These are phyloP conservation scores for Alternaria sp. DNA, from an alignment of 2,329 filamentous ascomycete genomes.

Conservation along the genomic window DNA sequence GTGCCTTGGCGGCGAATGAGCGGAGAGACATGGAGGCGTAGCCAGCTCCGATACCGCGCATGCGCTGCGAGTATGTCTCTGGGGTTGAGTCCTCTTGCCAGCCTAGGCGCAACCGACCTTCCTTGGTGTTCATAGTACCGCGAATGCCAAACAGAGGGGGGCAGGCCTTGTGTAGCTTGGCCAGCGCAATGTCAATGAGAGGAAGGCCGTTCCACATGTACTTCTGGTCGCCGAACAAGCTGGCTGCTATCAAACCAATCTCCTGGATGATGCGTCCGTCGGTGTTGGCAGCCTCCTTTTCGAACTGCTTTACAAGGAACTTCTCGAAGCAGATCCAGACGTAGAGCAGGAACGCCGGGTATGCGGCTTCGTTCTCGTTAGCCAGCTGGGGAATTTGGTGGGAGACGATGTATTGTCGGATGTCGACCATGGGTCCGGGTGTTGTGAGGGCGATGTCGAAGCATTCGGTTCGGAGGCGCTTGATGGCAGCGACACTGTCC, in stretches of 20 bases:
- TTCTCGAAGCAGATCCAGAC: slow-evolving; percentile 80
- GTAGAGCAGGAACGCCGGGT: slow-evolving; percentile 64
- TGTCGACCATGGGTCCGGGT: slow-evolving; percentile 41
- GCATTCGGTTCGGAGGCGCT: slow-evolving; percentile 35
- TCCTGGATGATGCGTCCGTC: slow-evolving; percentile 67
- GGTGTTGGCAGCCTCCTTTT: slow-evolving; percentile 46
- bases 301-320: slow-evolving; percentile 68
- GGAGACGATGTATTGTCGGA: slow-evolving; percentile 45
- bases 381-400: slow-evolving; percentile 36
- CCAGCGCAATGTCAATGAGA: slow-evolving; percentile 82
- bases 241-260: slow-evolving; percentile 76
- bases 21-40: slow-evolving; percentile 83
- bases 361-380: slow-evolving; percentile 44
- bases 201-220: slow-evolving; percentile 71
- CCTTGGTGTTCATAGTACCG: slow-evolving; percentile 72
- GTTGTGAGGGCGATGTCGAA: slow-evolving; percentile 33
- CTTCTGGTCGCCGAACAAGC: slow-evolving; percentile 73
- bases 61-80: slow-evolving; percentile 76
- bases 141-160: slow-evolving; percentile 85
- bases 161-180: slow-evolving; percentile 81
- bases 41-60: slow-evolving; percentile 82
- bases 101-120: slow-evolving; percentile 41
- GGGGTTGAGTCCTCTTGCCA: slow-evolving; percentile 54
- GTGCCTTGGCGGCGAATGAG: slow-evolving; percentile 66
- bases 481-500: slow-evolving; percentile 36